These are phyloP conservation scores for Boletus rubescentipes DNA, from an alignment of 768 basidiomycete species.

Conservation along the genomic window DNA sequence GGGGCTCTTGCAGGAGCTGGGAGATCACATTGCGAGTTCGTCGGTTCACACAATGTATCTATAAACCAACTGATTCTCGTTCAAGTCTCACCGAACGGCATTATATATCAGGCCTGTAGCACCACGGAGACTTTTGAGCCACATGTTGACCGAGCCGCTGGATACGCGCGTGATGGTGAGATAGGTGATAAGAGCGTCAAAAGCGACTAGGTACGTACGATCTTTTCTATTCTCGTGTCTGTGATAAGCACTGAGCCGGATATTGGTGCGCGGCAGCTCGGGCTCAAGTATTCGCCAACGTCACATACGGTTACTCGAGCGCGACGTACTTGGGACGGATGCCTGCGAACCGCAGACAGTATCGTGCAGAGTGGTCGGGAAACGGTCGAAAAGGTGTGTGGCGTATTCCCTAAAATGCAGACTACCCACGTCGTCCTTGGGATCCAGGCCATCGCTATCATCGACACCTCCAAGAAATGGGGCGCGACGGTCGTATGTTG, in stretches of 20 bases:
- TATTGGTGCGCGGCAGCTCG: conserved; percentile 91
- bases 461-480: conserved; percentile 80
- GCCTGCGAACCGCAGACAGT: conserved; percentile 95
- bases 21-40: conserved; percentile 77
- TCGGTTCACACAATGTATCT: neutral
- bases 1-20: conserved; percentile 65
- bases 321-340: conserved; percentile 95
- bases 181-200: conserved; percentile 83
- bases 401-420: neutral
- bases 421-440: neutral
- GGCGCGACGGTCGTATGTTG: conserved; percentile 89
- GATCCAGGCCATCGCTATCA: conserved; percentile 77
- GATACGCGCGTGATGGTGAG: conserved; percentile 99
- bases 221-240: neutral
- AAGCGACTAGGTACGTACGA: conserved; percentile 62
- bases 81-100: conserved; percentile 91
- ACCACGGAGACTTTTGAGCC: conserved; percentile 78
- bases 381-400: conserved; percentile 83
- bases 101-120: conserved; percentile 90
- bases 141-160: conserved; percentile 90
- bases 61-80: neutral
- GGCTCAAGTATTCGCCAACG: conserved; percentile 91
- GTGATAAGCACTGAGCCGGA: conserved; percentile 62
- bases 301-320: conserved; percentile 94
- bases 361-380: conserved; percentile 97